phyloP scores from a whole-genome alignment of 2,329 filamentous ascomycete species.

The Monosporascus sp. region DNA sequence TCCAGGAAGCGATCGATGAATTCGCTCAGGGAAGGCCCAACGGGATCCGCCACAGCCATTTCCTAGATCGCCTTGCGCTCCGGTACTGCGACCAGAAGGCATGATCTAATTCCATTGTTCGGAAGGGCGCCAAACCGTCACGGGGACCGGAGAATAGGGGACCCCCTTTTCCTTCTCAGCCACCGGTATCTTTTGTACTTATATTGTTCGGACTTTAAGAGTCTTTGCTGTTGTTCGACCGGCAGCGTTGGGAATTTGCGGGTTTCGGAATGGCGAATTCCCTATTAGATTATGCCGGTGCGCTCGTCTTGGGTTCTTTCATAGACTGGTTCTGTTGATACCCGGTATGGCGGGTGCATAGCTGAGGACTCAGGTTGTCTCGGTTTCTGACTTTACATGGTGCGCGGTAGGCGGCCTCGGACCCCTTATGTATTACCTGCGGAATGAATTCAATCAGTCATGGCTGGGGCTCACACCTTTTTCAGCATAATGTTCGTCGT shows the following conservation, averaged over 20 bases:
- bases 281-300: background rate
- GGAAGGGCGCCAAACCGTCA: background rate
- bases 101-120: background rate
- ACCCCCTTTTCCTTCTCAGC: background rate
- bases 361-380: background rate
- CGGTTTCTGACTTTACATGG: background rate
- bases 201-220: background rate
- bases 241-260: background rate
- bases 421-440: too few species aligned
- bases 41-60: slow-evolving; percentile 86
- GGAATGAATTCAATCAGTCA: too few species aligned
- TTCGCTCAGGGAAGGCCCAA: slow-evolving; percentile 71
- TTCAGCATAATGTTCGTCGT: too few species aligned
- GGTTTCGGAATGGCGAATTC: background rate
- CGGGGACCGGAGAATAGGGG: background rate
- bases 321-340: background rate
- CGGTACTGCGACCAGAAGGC: slow-evolving; percentile 51
- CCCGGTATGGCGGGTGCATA: background rate
- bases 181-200: background rate
- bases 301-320: background rate
- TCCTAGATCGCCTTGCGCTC: slow-evolving; percentile 77
- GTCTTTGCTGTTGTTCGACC: background rate
- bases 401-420: background rate
- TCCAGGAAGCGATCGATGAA: slow-evolving; percentile 72
- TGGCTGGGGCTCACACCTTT: too few species aligned